phyloP scores from a whole-genome alignment of 1,284 basidiomycete species.

The Leccinum pachyderme region DNA sequence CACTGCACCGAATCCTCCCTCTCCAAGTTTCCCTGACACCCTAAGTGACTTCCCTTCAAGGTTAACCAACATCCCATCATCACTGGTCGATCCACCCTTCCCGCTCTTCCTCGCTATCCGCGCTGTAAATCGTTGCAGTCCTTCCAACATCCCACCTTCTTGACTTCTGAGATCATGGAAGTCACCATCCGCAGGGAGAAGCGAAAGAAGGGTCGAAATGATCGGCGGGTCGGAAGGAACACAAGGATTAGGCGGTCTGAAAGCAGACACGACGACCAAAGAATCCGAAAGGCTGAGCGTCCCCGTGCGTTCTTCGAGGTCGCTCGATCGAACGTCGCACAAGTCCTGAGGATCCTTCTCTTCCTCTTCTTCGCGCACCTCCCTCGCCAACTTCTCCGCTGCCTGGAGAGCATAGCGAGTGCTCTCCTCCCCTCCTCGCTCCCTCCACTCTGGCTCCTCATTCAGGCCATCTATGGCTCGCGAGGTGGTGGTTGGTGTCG shows the following conservation, averaged over 20 bases:
- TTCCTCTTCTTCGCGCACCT: constrained; percentile 40
- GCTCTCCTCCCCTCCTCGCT: constrained; percentile 28
- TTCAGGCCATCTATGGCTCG: constrained; percentile 24
- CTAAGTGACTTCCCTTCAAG: constrained; percentile 65
- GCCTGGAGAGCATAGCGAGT: constrained; percentile 49
- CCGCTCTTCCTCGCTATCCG: constrained; percentile 50
- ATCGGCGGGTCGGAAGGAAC: constrained; percentile 80
- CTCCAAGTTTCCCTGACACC: constrained; percentile 87
- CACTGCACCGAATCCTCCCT: constrained; percentile 95
- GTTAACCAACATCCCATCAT: constrained; percentile 44
- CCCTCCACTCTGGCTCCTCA: constrained; percentile 24
- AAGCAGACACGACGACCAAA: constrained; percentile 56
- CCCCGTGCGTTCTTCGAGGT: constrained; percentile 52
- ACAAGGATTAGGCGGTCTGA: constrained; percentile 83
- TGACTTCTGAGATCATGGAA: constrained; percentile 63
- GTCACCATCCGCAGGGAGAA: constrained; percentile 61
- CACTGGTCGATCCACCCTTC: constrained; percentile 40
- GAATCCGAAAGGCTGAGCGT: constrained; percentile 63
- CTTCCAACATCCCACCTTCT: constrained; percentile 60
- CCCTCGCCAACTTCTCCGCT: constrained; percentile 55
- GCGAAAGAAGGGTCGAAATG: constrained; percentile 63
- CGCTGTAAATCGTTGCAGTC: constrained; percentile 62
- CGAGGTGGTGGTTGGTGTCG: constrained; percentile 31
- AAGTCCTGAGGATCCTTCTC: constrained; percentile 16
- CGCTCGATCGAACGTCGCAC: constrained; percentile 31